A percentile compares a stretch with the other conserved stretches of the same genome.
phyloP scores from a whole-genome alignment of 2,329 filamentous ascomycete species.

The Diplocarpon mali region DNA sequence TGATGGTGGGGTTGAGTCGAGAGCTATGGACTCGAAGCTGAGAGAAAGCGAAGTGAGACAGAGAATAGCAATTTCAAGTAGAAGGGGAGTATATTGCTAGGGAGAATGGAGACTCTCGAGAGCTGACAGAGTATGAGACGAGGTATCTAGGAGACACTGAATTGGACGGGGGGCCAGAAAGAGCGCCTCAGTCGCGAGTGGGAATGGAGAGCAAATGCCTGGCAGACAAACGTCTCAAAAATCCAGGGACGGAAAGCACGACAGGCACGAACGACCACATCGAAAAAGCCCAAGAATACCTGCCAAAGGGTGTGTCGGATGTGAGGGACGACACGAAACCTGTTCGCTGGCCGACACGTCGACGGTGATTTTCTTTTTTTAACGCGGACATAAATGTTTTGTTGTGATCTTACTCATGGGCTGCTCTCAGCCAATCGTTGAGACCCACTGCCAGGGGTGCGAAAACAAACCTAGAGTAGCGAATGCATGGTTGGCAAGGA shows the following conservation, averaged over 20 bases:
- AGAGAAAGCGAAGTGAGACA: slow-evolving; percentile 1
- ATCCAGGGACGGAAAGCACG: slow-evolving; percentile 22
- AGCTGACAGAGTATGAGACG: no score
- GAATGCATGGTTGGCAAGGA: background rate
- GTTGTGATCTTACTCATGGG: slow-evolving; percentile 10
- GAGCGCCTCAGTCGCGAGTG: background rate
- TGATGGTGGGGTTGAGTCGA: slow-evolving; percentile 20
- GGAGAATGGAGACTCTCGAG: background rate
- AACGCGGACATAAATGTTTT: slow-evolving; percentile 2
- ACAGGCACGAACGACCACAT: slow-evolving; percentile 9
- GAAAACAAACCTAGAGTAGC: background rate
- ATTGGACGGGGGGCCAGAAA: background rate
- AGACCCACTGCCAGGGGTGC: background rate
- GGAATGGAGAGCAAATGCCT: background rate
- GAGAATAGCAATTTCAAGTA: background rate
- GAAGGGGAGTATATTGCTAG: background rate
- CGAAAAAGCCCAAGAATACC: background rate
- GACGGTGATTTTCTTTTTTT: background rate
- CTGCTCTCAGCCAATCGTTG: slow-evolving; percentile 12
- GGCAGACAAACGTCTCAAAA: slow-evolving; percentile 17
- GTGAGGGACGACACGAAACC: background rate
- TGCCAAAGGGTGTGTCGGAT: background rate
- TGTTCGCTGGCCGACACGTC: slow-evolving; percentile 1
- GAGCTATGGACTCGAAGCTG: background rate
- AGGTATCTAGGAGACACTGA: no score